Evolutionary conservation across 179 eudicot species (phyloP), one percentile per base, ranked within the genome.

Genomic region (Camellia oleifera): DNA sequence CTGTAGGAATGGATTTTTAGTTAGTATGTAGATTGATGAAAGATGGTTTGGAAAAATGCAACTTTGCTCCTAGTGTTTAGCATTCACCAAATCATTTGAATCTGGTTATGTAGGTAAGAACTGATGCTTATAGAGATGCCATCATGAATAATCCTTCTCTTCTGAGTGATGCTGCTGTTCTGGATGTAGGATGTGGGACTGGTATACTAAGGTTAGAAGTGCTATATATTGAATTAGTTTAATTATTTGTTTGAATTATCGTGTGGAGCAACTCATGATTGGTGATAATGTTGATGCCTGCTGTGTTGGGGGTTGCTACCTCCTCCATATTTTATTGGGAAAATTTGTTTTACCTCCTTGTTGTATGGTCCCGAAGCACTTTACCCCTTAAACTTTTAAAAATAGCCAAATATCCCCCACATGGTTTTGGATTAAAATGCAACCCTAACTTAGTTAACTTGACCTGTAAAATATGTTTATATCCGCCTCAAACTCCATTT

Each of bases 121-220:
- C 91, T 65, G 97, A 93, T 86, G 92, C 99, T 76, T 95, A 95
- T 83, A 85, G 89, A 77, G 87, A 91, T 75, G 99, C 99, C 66
- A 89, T 95, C 79, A 52, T 86, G 86, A 85, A 84, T 56, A 95
- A 95, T 75, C 98, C 98, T 64, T 91, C 97, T 83, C 93, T 95
- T 75, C 67, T 95, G 69, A 81, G 72, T 3, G 89, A 88, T 78
- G 95, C 98, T 65, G 85, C 86, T 53, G 99, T 95, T 72, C 83
- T 95, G 85, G 99, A 95, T 85, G 93, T 95, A 54, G 99, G 99
- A 79, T 95, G 98, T 78, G 99, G 99, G 80, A 95, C 99, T 72
- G 98, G 99, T 78, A 95, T 95, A 80, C 83, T 95, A 61, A 95
- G 96, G 97, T 92, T 81, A 85, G 87, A 82, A 74, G 50, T 6